Percentiles rank a stretch among this genome's conserved stretches.
These are phyloP conservation scores for Candida sithepensis DNA, from an alignment of 805 yeast genomes.

Conservation along the genomic window DNA sequence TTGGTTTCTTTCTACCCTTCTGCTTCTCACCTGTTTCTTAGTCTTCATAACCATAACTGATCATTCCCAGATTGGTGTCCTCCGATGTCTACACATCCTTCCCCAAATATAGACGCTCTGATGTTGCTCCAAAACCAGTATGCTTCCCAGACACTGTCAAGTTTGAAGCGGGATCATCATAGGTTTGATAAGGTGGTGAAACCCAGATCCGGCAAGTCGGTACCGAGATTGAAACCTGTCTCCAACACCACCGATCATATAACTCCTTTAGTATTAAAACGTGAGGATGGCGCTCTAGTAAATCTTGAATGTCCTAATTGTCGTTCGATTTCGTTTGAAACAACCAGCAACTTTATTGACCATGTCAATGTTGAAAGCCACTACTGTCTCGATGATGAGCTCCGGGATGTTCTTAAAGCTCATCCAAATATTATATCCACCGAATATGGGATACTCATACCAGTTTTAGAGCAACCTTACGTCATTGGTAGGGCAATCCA, in stretches of 20 bases:
- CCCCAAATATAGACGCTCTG: not conserved
- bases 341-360: slow-evolving; percentile 3
- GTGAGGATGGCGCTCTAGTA: slow-evolving; percentile 16
- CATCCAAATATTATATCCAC: slow-evolving; percentile 5
- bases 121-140: not conserved
- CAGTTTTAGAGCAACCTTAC: slow-evolving; percentile 3
- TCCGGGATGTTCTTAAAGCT: slow-evolving; percentile 1
- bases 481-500: not conserved
- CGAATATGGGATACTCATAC: slow-evolving; percentile 9
- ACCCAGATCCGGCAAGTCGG: not conserved
- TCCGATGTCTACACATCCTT: not conserved
- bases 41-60: too few relatives aligned
- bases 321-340: not conserved
- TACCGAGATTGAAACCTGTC: slow-evolving; percentile 6
- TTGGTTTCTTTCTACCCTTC: too few relatives aligned
- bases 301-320: slow-evolving; percentile 17
- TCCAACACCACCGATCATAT: not conserved
- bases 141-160: not conserved
- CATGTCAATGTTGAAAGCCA: slow-evolving; percentile 9
- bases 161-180: not conserved
- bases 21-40: too few relatives aligned
- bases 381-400: slow-evolving; percentile 8
- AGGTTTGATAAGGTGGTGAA: not conserved
- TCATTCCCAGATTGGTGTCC: too few relatives aligned
- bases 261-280: slow-evolving; percentile 1